Conservation (phyloP, 78 protist species). For the Isochrysis galbana region DNA sequence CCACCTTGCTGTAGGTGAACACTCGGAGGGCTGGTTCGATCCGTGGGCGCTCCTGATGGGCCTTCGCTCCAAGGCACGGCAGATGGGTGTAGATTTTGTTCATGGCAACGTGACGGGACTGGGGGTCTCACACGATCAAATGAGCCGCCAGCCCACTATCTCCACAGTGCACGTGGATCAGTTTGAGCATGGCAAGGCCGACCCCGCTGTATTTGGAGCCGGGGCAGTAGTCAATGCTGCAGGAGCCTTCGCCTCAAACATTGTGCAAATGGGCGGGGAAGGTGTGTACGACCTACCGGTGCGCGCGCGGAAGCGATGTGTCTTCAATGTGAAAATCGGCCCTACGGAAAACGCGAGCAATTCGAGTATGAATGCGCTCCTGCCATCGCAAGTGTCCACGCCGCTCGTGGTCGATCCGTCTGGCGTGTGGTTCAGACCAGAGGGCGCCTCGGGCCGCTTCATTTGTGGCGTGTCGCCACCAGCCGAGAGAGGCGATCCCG, state of each 20-base stretch:
- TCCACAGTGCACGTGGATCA: too few relatives aligned
- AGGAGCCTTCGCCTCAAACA: neutral
- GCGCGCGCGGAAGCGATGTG: conserved; percentile 18
- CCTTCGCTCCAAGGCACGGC: neutral
- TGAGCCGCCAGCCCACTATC: too few relatives aligned
- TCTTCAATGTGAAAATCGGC: too few relatives aligned
- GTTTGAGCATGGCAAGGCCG: too few relatives aligned
- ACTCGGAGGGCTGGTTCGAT: conserved; percentile 52
- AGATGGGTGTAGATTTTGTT: neutral
- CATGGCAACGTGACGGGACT: neutral
- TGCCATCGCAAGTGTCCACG: neutral
- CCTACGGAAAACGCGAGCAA: too few relatives aligned
- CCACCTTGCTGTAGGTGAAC: too few relatives aligned
- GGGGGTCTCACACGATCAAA: too few relatives aligned
- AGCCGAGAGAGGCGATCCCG: neutral
- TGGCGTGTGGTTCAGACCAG: conserved; percentile 40
- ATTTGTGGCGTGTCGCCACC: conserved; percentile 44
- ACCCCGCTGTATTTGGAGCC: neutral
- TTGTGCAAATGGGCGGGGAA: neutral
- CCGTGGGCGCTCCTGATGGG: conserved; percentile 24
- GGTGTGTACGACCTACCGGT: neutral
- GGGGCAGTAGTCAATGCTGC: conserved; percentile 30
- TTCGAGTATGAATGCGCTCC: too few relatives aligned
- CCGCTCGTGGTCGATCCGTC: conserved; percentile 19
- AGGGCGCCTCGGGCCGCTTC: neutral